phyloP scores from a whole-genome alignment of 2,329 filamentous ascomycete species.

The Geosmithia flava region DNA sequence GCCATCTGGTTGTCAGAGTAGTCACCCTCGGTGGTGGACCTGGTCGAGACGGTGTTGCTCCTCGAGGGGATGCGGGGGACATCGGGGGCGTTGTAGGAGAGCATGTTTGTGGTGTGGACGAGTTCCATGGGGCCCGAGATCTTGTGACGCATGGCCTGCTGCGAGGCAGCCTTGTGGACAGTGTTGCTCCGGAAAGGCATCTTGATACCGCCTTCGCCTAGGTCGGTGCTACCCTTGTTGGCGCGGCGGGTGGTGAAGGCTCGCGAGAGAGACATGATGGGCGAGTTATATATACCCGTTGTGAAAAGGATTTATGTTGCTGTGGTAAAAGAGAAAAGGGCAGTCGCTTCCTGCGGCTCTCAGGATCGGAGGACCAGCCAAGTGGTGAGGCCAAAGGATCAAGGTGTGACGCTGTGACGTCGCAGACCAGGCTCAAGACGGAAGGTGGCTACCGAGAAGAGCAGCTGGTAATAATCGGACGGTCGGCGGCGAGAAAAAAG shows the following conservation, averaged over 20 bases:
- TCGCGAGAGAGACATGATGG: constrained; percentile 45
- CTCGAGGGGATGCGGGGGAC: constrained; percentile 32
- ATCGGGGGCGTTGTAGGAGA: constrained; percentile 88
- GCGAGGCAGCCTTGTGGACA: constrained; percentile 26
- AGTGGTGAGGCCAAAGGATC: not conserved
- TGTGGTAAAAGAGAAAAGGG: not conserved
- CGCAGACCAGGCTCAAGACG: constrained; percentile 3
- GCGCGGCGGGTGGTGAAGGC: constrained; percentile 60
- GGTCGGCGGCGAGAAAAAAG: not conserved
- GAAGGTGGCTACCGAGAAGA: constrained; percentile 7
- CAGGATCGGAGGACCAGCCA: not conserved
- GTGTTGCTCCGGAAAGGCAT: constrained; percentile 36
- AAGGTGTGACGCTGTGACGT: not conserved
- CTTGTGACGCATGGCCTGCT: constrained; percentile 43
- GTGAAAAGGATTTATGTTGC: not conserved
- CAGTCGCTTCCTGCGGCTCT: not conserved
- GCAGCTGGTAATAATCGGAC: not conserved
- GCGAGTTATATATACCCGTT: not conserved
- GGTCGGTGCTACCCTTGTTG: constrained; percentile 37
- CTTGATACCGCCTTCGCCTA: constrained; percentile 24
- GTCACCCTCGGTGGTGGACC: constrained; percentile 46
- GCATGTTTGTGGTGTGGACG: constrained; percentile 89
- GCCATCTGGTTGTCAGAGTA: constrained; percentile 30
- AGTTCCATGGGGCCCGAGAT: constrained; percentile 84
- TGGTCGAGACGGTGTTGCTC: constrained; percentile 25